These are phyloP conservation scores for Cymodocea nodosa DNA, from an alignment of 116 monocot genomes.

Conservation along the genomic window DNA sequence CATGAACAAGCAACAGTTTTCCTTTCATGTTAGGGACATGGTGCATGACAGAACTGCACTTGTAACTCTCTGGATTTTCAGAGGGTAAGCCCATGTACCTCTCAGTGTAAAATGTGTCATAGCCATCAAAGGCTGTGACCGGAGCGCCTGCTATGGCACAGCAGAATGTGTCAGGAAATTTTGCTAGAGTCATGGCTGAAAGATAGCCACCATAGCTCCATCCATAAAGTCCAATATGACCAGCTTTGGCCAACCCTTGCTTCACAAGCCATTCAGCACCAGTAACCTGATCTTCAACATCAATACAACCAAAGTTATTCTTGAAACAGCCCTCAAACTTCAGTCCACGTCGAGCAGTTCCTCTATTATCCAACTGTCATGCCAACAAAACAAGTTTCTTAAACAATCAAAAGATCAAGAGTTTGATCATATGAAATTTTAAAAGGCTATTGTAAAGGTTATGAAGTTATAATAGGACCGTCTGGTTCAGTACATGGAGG, in stretches of 20 bases:
- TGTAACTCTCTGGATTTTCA: constrained; percentile 38
- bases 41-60: constrained; percentile 68
- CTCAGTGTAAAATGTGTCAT: constrained; percentile 97
- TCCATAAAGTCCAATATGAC: constrained; percentile 76
- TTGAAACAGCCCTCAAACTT: constrained; percentile 67
- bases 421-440: too few relatives aligned
- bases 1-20: constrained; percentile 75
- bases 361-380: constrained; percentile 87
- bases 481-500: too few relatives aligned
- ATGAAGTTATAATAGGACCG: too few relatives aligned
- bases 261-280: constrained; percentile 87
- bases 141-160: constrained; percentile 87
- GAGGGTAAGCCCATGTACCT: constrained; percentile 84
- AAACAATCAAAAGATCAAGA: not conserved
- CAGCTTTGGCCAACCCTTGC: constrained; percentile 56
- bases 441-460: too few relatives aligned
- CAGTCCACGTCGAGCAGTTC: constrained; percentile 72
- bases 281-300: constrained; percentile 77
- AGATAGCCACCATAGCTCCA: constrained; percentile 97
- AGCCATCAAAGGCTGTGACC: constrained; percentile 88
- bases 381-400: not conserved
- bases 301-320: constrained; percentile 53
- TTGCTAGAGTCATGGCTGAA: constrained; percentile 59
- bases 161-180: constrained; percentile 54
- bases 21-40: constrained; percentile 59